Conservation (phyloP, 805 yeast species). For the Barnettozyma vustinii region DNA sequence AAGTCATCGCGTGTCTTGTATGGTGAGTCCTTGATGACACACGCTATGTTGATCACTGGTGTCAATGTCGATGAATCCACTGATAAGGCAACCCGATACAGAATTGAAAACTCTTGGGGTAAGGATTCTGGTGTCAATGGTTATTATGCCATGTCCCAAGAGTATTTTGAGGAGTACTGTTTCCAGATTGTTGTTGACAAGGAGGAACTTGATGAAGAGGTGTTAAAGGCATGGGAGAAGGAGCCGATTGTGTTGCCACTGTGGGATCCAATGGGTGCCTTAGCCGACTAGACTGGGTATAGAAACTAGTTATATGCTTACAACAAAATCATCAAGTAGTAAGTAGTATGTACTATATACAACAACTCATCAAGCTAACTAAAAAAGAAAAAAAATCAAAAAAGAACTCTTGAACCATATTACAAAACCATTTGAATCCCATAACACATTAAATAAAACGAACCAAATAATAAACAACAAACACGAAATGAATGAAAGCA, state of each 20-base stretch:
- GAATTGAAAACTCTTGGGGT: slow-evolving; percentile 80
- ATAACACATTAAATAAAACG: slow-evolving; percentile 13
- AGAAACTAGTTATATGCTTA: background rate
- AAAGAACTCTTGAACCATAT: slow-evolving; percentile 3
- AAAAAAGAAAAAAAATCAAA: background rate
- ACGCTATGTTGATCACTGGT: slow-evolving; percentile 83
- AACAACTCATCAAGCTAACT: background rate
- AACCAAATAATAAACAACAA: slow-evolving; percentile 9
- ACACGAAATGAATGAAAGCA: slow-evolving; percentile 8
- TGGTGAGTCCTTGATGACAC: slow-evolving; percentile 77
- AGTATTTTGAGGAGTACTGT: slow-evolving; percentile 69
- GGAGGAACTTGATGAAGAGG: slow-evolving; percentile 35
- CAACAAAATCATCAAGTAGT: background rate
- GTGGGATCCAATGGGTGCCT: slow-evolving; percentile 79
- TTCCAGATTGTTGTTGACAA: slow-evolving; percentile 63
- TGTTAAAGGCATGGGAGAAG: slow-evolving; percentile 27
- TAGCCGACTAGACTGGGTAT: slow-evolving; percentile 34
- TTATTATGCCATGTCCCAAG: slow-evolving; percentile 65
- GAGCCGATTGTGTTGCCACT: slow-evolving; percentile 58
- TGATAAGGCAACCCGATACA: slow-evolving; percentile 60
- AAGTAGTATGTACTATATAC: no score
- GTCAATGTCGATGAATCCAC: slow-evolving; percentile 58
- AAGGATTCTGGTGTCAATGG: slow-evolving; percentile 63
- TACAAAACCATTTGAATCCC: slow-evolving; percentile 12
- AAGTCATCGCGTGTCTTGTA: slow-evolving; percentile 69